phyloP scores from a whole-genome alignment of 257 asterid genomes.

The Knoxia roxburghii region DNA sequence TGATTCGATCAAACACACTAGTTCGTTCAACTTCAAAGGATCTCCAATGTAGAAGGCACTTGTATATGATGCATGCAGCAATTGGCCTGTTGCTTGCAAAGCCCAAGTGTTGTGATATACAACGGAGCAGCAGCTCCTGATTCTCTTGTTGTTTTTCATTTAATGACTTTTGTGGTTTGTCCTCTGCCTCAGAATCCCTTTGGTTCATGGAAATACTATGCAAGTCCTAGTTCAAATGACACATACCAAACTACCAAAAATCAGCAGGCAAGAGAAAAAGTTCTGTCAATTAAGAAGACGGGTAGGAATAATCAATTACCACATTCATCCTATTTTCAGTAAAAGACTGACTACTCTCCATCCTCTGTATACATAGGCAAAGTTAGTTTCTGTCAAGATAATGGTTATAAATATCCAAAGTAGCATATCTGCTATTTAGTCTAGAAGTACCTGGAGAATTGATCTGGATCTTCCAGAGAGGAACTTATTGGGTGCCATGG shows the following conservation, averaged over 20 bases:
- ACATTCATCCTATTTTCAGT: constrained; percentile 56
- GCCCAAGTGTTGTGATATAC: constrained; percentile 81
- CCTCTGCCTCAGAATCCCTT: constrained; percentile 66
- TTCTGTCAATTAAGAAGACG: constrained; percentile 13
- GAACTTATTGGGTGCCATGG: constrained; percentile 87
- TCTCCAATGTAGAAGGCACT: constrained; percentile 97
- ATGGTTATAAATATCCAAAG: constrained; percentile 4
- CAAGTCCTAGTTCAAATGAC: constrained; percentile 58
- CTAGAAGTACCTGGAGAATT: constrained; percentile 66
- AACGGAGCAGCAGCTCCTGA: constrained; percentile 88
- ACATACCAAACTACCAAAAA: constrained; percentile 16
- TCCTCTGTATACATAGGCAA: constrained; percentile 57
- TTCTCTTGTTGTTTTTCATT: constrained; percentile 93
- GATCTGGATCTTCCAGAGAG: constrained; percentile 98
- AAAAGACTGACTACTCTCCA: constrained; percentile 58
- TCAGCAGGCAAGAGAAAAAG: constrained; percentile 13
- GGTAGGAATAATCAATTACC: constrained; percentile 44
- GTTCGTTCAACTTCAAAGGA: constrained; percentile 99
- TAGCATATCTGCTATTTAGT: neutral
- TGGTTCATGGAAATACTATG: constrained; percentile 69
- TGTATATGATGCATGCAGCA: constrained; percentile 93
- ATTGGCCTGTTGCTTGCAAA: constrained; percentile 80
- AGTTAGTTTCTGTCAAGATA: constrained; percentile 23
- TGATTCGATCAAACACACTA: constrained; percentile 82
- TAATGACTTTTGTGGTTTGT: constrained; percentile 93